Evolutionary conservation across 768 basidiomycete species (phyloP), one percentile per base, ranked within the genome.

Genomic region (Lyophyllum atratum): DNA sequence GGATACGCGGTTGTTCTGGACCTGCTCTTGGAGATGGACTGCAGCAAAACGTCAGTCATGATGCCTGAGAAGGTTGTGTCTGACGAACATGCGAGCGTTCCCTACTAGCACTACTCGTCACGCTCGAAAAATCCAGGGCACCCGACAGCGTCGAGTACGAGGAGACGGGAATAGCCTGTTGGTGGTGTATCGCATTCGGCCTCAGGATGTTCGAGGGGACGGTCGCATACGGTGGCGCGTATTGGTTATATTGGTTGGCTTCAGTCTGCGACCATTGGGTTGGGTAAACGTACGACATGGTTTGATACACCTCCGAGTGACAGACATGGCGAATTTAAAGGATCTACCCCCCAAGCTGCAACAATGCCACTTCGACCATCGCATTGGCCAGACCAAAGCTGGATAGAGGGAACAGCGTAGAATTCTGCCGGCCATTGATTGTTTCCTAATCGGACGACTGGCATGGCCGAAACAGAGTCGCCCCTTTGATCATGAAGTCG

Each of bases 91-190:
- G 33, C 2, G 44, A n/a, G 37, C 54, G 48, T 24, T 52, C 52
- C 37, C 40, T 54, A 37, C 52, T 46, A 43, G 54, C 10, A 12
- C 37, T 51, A 15, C 40, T 56, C n/a, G 44, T 52, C 14, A 52
- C 33, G 8, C 31, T 37, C 17, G 49, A 22, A 24, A 46, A 54
- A 28, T 65, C 62, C 29, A 64, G 33, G 2, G 64, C 64, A 24
- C 61, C 64, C 5, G 62, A 24, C 4, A 67, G 59, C 14, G 66
- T 59, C 40, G 66, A 66, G 47, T 62, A 67, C 11, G 62, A 50
- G 9, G 62, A 64, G 37, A 64, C 22, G 17, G 60, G 62, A 14
- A 62, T 4, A 2, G 28, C 8, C 2, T 55, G 55, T 49, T 55
- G 55, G 25, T 59, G 55, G 46, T 26, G 40, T 10, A 24, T 43